phyloP scores from a whole-genome alignment of 202 grass and related monocot species.

The Carex sylvatica region DNA sequence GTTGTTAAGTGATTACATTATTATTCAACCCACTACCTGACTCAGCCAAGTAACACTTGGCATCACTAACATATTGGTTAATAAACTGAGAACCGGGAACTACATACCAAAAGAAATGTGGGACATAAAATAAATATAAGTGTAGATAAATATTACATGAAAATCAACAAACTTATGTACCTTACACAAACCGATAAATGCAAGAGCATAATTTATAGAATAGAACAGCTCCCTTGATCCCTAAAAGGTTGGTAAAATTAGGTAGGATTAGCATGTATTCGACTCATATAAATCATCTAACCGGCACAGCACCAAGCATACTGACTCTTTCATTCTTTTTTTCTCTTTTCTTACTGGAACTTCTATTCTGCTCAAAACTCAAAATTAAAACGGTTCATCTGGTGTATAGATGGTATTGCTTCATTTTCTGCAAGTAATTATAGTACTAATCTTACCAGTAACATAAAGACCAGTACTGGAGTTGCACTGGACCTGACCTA shows the following conservation, averaged over 20 bases:
- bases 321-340: neutral
- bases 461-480: neutral
- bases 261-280: constrained; percentile 23
- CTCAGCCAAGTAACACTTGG: neutral
- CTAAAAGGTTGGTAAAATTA: constrained; percentile 36
- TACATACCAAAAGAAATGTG: neutral
- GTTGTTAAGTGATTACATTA: neutral
- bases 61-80: neutral
- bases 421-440: neutral
- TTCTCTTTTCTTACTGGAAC: neutral
- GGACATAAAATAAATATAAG: neutral
- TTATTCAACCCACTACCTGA: neutral
- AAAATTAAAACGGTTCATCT: neutral
- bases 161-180: constrained; percentile 27
- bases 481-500: neutral
- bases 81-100: neutral
- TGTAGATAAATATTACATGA: neutral
- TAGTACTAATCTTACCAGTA: neutral
- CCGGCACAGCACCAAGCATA: neutral
- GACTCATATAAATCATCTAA: neutral
- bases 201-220: constrained; percentile 48
- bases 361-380: neutral
- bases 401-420: neutral
- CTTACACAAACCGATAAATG: constrained; percentile 32
- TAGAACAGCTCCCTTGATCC: constrained; percentile 53